phyloP scores from a whole-genome alignment of 2,329 filamentous ascomycete species.

The Zymoseptoria pseudotritici region DNA sequence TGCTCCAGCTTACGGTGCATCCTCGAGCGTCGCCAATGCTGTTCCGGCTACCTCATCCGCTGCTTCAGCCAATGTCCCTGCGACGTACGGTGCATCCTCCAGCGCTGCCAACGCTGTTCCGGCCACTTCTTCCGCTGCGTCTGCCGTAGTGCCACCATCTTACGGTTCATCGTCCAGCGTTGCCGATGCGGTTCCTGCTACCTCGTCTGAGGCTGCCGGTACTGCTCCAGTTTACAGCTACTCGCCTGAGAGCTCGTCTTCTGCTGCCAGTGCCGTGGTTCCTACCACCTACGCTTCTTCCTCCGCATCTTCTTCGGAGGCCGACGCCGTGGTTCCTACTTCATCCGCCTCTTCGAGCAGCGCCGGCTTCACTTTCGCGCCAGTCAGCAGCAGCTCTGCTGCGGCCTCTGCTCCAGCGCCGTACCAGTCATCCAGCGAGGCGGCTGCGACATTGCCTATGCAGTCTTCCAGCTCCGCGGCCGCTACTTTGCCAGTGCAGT shows the following conservation, averaged over 20 bases:
- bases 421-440: neutral
- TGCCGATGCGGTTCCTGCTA: neutral
- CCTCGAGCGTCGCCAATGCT: conserved; percentile 6
- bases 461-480: neutral
- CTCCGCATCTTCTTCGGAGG: neutral
- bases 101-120: conserved; percentile 7
- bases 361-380: neutral
- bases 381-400: neutral
- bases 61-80: neutral
- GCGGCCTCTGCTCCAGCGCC: neutral
- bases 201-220: neutral
- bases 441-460: neutral
- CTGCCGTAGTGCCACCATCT: neutral
- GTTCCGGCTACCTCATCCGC: conserved; percentile 15
- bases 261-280: neutral
- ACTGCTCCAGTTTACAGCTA: neutral
- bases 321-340: neutral
- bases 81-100: neutral
- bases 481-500: neutral
- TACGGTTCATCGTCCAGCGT: neutral
- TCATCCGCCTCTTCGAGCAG: neutral
- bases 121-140: conserved; percentile 13
- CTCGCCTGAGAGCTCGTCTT: neutral
- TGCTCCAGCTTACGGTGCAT: conserved; percentile 13
- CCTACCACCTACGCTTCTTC: neutral